These are phyloP conservation scores for Dendrocalamus sinicus DNA, from an alignment of 176 grass and related monocot genomes.

Conservation along the genomic window DNA sequence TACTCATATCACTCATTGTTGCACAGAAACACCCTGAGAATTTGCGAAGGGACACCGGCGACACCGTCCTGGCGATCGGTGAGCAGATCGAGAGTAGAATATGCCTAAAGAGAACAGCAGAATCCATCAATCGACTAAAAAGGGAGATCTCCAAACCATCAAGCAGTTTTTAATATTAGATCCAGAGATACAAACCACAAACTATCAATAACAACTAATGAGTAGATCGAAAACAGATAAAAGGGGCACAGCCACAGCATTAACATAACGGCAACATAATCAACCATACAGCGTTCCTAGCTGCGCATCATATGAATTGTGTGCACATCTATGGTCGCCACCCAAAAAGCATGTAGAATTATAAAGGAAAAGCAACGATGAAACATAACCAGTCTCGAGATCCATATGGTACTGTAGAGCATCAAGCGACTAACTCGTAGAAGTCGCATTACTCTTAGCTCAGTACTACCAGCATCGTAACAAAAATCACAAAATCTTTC, in stretches of 20 bases:
- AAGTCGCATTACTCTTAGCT: constrained; percentile 33
- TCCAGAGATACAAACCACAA: not conserved
- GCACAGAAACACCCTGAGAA: too few relatives aligned
- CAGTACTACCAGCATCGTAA: constrained; percentile 22
- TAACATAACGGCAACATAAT: constrained; percentile 27
- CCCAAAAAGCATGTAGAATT: constrained; percentile 21
- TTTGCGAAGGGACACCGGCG: too few relatives aligned
- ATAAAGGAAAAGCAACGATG: constrained; percentile 21
- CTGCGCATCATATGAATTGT: constrained; percentile 14
- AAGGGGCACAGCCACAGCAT: not conserved
- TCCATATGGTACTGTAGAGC: constrained; percentile 40
- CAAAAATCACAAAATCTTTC: constrained; percentile 22
- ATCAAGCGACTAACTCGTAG: constrained; percentile 54
- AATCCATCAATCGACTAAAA: not conserved
- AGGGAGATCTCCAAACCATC: not conserved
- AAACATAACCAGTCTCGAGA: constrained; percentile 47
- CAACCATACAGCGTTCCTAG: constrained; percentile 29
- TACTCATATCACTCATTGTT: too few relatives aligned
- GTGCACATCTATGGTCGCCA: constrained; percentile 31
- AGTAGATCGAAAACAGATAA: not conserved
- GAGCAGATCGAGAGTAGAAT: too few relatives aligned
- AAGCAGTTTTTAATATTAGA: not conserved
- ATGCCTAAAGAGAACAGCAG: too few relatives aligned
- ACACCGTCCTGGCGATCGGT: too few relatives aligned
- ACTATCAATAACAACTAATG: not conserved